phyloP scores from a whole-genome alignment of 1,284 basidiomycete genomes.

The Sporisorium iseilematis-ciliati region DNA sequence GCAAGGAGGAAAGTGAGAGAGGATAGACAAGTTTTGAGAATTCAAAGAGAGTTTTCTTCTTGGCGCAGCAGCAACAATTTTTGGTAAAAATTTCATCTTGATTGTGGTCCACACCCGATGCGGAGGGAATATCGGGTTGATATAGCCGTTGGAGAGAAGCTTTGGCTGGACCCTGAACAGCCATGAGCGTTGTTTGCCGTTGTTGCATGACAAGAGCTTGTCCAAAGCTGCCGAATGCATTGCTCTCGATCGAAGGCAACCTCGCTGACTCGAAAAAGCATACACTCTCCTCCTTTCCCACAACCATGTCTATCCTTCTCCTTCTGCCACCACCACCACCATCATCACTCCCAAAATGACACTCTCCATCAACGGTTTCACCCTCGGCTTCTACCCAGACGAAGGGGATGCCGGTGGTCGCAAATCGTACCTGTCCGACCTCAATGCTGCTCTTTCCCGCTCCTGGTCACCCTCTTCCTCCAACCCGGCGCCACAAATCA shows the following conservation, averaged over 20 bases:
- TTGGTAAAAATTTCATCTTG: constrained; percentile 42
- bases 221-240: not conserved
- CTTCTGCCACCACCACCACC: not conserved
- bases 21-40: not conserved
- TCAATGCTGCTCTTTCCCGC: constrained; percentile 26
- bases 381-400: constrained; percentile 42
- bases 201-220: not conserved
- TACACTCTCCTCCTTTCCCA: not conserved
- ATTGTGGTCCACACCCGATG: constrained; percentile 4
- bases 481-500: constrained; percentile 11
- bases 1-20: not conserved
- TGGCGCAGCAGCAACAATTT: constrained; percentile 7
- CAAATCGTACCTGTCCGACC: constrained; percentile 34
- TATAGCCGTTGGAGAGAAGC: not conserved
- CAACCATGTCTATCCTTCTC: not conserved
- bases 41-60: constrained; percentile 4
- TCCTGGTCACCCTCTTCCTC: constrained; percentile 1
- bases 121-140: not conserved
- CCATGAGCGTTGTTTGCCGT: not conserved
- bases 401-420: constrained; percentile 45
- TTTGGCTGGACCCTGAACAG: constrained; percentile 1
- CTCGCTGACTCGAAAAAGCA: not conserved
- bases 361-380: constrained; percentile 17
- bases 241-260: too few relatives aligned
- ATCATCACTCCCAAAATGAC: not conserved